Base-by-base conservation (phyloP, 176 grass and related monocot genomes). In the Tillandsia leiboldiana region DNA sequence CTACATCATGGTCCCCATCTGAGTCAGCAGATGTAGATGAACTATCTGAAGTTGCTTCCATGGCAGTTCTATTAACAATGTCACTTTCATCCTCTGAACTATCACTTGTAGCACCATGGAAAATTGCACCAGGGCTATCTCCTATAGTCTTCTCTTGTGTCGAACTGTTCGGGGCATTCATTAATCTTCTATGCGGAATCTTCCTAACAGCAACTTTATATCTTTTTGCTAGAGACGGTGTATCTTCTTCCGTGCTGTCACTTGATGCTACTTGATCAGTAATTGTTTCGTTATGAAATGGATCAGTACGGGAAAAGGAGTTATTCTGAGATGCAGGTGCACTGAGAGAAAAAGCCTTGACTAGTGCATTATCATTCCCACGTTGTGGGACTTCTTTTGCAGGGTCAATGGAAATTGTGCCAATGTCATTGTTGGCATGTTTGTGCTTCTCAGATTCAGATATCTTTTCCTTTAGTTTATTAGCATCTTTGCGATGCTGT, bases 131-230 rank as follows among this genome's bases (percentile, higher is more conserved):
- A 67, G 72, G 63, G 11, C 72, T 18, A 17, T 3, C 64, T 62
- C 70, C 53, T 54, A 74, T 73, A 70, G 53, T 23, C 6, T 5
- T 67, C 23, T 71, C 70, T 66, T 81, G 75, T 53, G 80, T 84
- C 53, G 64, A 71, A 71, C 78, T 85, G 17, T 51, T 54, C 13
- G 15, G 68, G 26, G 13, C 26, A 18, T 82, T 64, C 23, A 77
- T 80, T 73, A 50, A 65, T 71, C 33, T 77, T 82, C 75, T 84
- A 50, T 23, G 81, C 72, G 88, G 14, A 69, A 88, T 58, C 77
- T 96, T 96, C 62, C 83, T 85, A 63, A 86, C 78, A 42, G 85
- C 83, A 63, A 79, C 63, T 82, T 77, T 84, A 59, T 57, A 70
- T 73, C 62, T 71, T 14, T 53, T 87, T 65, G 33, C 51, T 75